Percentiles rank a stretch among this genome's conserved stretches.
phyloP scores from a whole-genome alignment of 345 rosid genomes.

The Cardamine chenopodiifolia region DNA sequence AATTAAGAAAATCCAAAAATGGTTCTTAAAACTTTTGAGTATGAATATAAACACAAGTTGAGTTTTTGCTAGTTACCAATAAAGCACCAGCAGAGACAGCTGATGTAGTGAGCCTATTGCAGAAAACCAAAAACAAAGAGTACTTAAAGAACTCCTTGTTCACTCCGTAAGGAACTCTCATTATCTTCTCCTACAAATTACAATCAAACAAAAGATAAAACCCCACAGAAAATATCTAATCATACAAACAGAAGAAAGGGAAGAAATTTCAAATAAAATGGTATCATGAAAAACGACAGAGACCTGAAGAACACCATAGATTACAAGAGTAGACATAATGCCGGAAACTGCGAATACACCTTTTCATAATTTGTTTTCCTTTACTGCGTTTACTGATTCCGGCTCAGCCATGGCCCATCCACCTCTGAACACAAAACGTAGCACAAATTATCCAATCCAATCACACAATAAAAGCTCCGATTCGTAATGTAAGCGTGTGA shows the following conservation, averaged over 20 bases:
- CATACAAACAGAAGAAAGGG: background rate
- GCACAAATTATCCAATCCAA: background rate
- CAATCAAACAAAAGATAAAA: background rate
- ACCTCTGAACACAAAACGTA: conserved; percentile 12
- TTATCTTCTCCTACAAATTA: conserved; percentile 73
- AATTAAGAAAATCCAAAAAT: conserved; percentile 8
- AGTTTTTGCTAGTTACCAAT: conserved; percentile 48
- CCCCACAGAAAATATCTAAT: background rate
- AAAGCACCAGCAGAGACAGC: conserved; percentile 77
- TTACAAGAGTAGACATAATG: conserved; percentile 90
- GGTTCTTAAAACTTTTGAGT: background rate
- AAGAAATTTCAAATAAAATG: background rate
- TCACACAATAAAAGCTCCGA: conserved; percentile 19
- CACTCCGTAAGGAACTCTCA: conserved; percentile 84
- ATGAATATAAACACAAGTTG: conserved; percentile 18
- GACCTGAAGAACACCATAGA: conserved; percentile 92
- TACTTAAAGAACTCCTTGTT: conserved; percentile 72
- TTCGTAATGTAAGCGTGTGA: conserved; percentile 1
- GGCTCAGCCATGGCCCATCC: conserved; percentile 74
- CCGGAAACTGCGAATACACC: conserved; percentile 77
- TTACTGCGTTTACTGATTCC: conserved; percentile 43
- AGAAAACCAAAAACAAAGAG: conserved; percentile 86
- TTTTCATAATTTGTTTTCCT: conserved; percentile 68
- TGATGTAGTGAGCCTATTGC: conserved; percentile 81
- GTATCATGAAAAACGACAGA: background rate